Percentiles rank a stretch among this genome's conserved stretches.
phyloP scores from a whole-genome alignment of 1,284 basidiomycete species.

The Moniliella sp. region DNA sequence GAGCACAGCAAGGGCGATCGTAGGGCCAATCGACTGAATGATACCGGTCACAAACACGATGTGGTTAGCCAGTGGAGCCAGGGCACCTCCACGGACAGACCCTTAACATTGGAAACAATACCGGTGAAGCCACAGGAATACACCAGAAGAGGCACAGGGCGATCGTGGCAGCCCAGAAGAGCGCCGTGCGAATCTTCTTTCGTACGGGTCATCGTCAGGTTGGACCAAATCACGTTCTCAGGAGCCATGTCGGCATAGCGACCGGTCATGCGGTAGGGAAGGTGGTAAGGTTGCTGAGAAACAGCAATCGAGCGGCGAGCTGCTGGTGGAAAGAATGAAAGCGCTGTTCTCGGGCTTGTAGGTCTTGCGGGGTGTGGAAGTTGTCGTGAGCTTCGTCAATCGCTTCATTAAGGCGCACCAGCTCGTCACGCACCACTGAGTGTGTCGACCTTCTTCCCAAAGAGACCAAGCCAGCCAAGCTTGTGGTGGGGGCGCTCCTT shows the following conservation, averaged over 20 bases:
- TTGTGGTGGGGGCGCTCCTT: conserved; percentile 49
- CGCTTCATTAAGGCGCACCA: conserved; percentile 39
- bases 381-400: conserved; percentile 46
- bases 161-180: conserved; percentile 40
- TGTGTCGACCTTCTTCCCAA: conserved; percentile 58
- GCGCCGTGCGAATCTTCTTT: conserved; percentile 44
- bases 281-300: conserved; percentile 14
- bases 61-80: conserved; percentile 68
- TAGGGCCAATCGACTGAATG: conserved; percentile 53
- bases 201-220: conserved; percentile 66
- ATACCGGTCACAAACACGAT: conserved; percentile 47
- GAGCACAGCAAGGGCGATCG: conserved; percentile 60
- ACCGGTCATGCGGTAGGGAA: conserved; percentile 21
- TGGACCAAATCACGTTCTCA: conserved; percentile 67
- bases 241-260: conserved; percentile 22
- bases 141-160: conserved; percentile 48
- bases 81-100: conserved; percentile 44
- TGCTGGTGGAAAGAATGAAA: conserved; percentile 85
- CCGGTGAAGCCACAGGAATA: conserved; percentile 50
- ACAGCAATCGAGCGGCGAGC: conserved; percentile 42
- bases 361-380: conserved; percentile 40
- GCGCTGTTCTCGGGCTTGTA: conserved; percentile 41
- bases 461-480: conserved; percentile 43
- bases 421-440: conserved; percentile 59
- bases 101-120: conserved; percentile 55